Percentiles rank a stretch among this genome's conserved stretches.
phyloP scores from a whole-genome alignment of 2,329 filamentous ascomycete genomes.

The Basipetospora chlamydospora region DNA sequence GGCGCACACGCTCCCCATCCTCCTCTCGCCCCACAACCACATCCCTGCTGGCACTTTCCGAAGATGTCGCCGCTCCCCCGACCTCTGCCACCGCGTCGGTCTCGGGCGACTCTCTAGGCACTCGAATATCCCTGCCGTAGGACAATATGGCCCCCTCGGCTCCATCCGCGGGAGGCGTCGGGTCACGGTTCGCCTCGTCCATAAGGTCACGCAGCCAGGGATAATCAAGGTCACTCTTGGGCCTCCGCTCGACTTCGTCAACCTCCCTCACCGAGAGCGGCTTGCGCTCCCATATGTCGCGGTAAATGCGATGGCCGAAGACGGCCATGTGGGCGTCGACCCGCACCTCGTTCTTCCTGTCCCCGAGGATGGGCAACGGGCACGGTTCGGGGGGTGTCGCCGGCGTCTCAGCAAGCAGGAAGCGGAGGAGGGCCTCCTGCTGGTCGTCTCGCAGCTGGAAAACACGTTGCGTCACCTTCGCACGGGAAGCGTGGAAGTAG shows the following conservation, averaged over 20 bases:
- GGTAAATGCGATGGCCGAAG: neutral
- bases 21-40: too few species aligned
- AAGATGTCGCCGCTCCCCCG: too few species aligned
- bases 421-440: neutral
- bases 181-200: neutral
- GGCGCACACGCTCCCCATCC: too few species aligned
- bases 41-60: too few species aligned
- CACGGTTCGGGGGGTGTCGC: neutral
- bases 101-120: too few species aligned
- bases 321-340: neutral
- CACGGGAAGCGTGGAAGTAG: slow-evolving; percentile 12
- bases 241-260: neutral
- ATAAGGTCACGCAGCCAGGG: neutral
- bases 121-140: too few species aligned
- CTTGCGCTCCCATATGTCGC: neutral
- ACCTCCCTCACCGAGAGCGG: neutral
- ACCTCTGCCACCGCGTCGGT: too few species aligned
- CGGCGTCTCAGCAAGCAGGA: neutral
- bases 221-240: neutral
- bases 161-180: too few species aligned
- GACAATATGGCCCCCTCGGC: too few species aligned
- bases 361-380: neutral
- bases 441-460: slow-evolving; percentile 9
- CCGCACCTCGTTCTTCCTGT: neutral
- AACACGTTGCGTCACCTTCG: slow-evolving; percentile 11